These are phyloP conservation scores for Fusarium temperatum DNA, from an alignment of 2,329 filamentous ascomycete genomes.

Conservation along the genomic window DNA sequence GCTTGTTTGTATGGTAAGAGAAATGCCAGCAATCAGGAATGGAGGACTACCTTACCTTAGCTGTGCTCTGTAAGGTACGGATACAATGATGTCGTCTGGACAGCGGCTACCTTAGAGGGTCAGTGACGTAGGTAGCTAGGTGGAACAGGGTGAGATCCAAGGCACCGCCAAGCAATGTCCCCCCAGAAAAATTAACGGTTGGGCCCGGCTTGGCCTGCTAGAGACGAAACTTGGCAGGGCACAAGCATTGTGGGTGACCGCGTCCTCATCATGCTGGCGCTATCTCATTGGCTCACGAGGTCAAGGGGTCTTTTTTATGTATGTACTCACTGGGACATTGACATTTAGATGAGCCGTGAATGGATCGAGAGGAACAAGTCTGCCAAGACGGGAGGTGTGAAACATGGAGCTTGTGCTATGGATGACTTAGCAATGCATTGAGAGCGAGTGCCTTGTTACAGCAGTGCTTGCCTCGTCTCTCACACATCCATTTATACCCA, in stretches of 20 bases:
- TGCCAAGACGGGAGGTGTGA: not conserved
- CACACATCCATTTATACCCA: not conserved
- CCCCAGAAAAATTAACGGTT: constrained; percentile 22
- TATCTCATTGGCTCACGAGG: constrained; percentile 5
- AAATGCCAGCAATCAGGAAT: not conserved
- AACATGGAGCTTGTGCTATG: not conserved
- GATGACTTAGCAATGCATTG: not conserved
- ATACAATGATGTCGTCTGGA: constrained; percentile 14
- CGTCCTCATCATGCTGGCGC: constrained; percentile 12
- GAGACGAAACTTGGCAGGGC: constrained; percentile 26
- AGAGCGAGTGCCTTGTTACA: not conserved
- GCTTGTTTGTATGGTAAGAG: not conserved
- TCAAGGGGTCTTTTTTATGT: constrained; percentile 1
- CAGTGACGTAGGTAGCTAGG: constrained; percentile 26
- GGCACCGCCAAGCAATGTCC: constrained; percentile 29
- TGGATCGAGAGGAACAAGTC: not conserved
- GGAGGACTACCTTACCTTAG: not conserved
- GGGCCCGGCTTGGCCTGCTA: constrained; percentile 29
- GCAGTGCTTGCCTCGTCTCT: not conserved
- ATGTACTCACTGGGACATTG: not conserved
- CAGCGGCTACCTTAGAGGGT: not conserved
- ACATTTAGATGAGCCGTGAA: constrained; percentile 1
- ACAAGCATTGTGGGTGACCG: constrained; percentile 7
- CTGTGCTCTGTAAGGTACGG: not conserved
- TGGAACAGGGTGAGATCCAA: constrained; percentile 5